phyloP scores from a whole-genome alignment of 768 basidiomycete species.

The Leccinum pellstonianum region DNA sequence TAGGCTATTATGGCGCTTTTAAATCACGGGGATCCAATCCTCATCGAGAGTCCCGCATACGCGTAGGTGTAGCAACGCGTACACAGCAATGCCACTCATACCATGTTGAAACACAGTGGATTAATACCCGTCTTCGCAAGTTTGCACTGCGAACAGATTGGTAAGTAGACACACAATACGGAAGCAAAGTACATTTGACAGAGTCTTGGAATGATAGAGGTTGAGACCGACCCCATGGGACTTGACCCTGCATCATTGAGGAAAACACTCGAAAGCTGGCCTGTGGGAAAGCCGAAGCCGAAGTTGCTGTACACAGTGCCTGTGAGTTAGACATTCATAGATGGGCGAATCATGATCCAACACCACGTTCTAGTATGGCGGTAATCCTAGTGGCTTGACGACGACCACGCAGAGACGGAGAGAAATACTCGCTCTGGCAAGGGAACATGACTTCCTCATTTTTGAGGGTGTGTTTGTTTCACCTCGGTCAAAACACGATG shows the following conservation, averaged over 20 bases:
- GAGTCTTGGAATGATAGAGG: constrained; percentile 44
- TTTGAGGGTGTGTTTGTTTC: constrained; percentile 55
- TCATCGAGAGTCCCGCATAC: constrained; percentile 78
- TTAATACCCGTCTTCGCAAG: constrained; percentile 59
- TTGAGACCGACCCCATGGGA: constrained; percentile 68
- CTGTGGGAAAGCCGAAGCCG: constrained; percentile 59
- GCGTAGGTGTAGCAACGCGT: constrained; percentile 36
- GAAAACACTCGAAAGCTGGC: constrained; percentile 67
- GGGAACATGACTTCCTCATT: constrained; percentile 70
- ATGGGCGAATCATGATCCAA: background rate
- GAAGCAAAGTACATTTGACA: background rate
- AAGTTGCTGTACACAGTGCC: constrained; percentile 75
- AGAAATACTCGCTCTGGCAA: constrained; percentile 62
- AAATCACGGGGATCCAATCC: constrained; percentile 68
- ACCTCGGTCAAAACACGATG: background rate
- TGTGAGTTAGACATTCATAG: constrained; percentile 32
- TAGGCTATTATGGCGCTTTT: constrained; percentile 68
- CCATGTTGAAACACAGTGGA: constrained; percentile 39
- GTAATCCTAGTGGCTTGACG: constrained; percentile 79
- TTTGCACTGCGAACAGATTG: constrained; percentile 52
- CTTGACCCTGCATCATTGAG: constrained; percentile 56
- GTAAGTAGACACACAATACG: constrained; percentile 30
- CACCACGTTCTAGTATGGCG: constrained; percentile 52
- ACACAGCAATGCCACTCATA: background rate
- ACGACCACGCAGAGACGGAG: constrained; percentile 59